These are phyloP conservation scores for Elaeagnus macrophylla DNA, from an alignment of 306 rosid species.

Conservation along the genomic window DNA sequence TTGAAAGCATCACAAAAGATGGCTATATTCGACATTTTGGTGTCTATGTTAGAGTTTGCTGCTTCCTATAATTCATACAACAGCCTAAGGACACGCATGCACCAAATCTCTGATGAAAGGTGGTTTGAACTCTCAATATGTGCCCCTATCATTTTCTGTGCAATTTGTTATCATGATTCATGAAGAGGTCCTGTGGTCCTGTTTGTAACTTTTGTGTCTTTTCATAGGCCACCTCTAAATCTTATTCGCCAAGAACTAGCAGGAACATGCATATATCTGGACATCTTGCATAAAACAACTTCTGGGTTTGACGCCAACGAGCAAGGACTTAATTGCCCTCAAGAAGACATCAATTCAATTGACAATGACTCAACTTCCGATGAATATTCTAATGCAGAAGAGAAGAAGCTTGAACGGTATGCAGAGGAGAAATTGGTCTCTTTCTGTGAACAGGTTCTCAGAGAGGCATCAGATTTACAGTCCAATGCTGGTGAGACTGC, in stretches of 20 bases:
- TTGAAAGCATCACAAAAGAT: constrained; percentile 64
- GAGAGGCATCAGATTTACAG: constrained; percentile 96
- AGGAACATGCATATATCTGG: constrained; percentile 78
- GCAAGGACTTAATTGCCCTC: constrained; percentile 19
- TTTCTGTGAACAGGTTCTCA: constrained; percentile 83
- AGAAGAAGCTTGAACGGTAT: constrained; percentile 58
- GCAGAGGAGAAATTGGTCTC: constrained; percentile 89
- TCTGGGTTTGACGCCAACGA: constrained; percentile 34
- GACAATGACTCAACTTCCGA: too few relatives aligned
- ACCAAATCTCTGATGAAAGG: constrained; percentile 80
- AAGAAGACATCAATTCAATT: constrained; percentile 4
- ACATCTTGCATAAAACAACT: constrained; percentile 77
- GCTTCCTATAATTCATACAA: constrained; percentile 80
- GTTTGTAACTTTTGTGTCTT: constrained; percentile 16
- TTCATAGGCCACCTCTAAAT: constrained; percentile 93
- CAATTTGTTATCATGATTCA: constrained; percentile 12
- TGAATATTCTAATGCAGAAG: constrained; percentile 23
- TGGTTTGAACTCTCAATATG: constrained; percentile 15
- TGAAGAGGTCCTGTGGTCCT: constrained; percentile 12
- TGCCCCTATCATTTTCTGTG: background rate
- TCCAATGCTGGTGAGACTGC: constrained; percentile 65
- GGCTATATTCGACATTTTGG: constrained; percentile 68
- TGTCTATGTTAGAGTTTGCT: constrained; percentile 82
- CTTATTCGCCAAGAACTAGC: constrained; percentile 91
- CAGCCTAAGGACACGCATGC: constrained; percentile 89